Evolutionary conservation across 257 asterid species (phyloP).

Genomic region (Osmanthus fragrans): DNA sequence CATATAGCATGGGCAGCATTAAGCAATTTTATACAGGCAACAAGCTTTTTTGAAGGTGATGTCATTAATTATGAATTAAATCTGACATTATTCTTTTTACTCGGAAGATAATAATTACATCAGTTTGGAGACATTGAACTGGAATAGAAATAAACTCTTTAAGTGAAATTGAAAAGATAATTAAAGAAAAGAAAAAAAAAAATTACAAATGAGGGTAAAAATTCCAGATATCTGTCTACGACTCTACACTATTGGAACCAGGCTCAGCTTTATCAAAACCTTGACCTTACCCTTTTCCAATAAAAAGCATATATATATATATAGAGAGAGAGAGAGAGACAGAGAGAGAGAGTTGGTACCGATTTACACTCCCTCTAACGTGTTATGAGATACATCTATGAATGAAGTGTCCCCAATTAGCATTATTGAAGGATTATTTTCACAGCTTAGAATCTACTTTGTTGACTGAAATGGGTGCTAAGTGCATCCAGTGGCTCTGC

Average conservation of each 20-base stretch:
- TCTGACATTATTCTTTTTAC: too few relatives aligned
- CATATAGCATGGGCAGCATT: not conserved
- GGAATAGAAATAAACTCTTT: not conserved
- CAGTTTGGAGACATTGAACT: not conserved
- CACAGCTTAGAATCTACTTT: too few relatives aligned
- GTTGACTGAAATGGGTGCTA: not conserved
- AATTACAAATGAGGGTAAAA: not conserved
- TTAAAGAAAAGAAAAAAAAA: not conserved
- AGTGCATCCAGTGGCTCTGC: not conserved
- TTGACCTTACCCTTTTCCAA: not conserved
- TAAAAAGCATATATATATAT: too few relatives aligned
- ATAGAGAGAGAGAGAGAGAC: not conserved
- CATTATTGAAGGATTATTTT: not conserved
- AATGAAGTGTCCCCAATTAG: not conserved
- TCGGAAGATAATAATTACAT: not conserved
- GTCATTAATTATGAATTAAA: not conserved
- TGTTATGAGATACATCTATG: not conserved
- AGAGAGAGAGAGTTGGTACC: not conserved
- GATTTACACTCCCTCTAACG: not conserved
- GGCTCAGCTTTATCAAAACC: not conserved
- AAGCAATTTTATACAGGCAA: constrained; percentile 9
- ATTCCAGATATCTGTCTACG: not conserved
- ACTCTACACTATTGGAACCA: not conserved
- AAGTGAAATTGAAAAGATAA: not conserved
- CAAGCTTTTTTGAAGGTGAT: not conserved